A percentile compares a stretch with the other conserved stretches of the same genome.
Conservation (phyloP, 1,139 yeast genomes). For the Saccharomyces hybrid region DNA sequence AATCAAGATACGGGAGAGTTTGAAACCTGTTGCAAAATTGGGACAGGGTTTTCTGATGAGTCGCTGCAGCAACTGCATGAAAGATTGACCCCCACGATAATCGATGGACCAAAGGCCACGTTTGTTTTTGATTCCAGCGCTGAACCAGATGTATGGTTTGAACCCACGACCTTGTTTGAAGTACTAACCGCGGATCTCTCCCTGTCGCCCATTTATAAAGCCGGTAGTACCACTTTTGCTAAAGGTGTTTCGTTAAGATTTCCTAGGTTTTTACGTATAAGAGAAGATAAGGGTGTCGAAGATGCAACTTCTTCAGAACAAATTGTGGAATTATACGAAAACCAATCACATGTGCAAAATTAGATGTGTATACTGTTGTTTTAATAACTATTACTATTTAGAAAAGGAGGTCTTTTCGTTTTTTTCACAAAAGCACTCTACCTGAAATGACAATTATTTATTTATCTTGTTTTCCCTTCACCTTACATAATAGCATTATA, state of each 20-base stretch:
- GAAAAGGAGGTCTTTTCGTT: neutral
- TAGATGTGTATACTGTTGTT: neutral
- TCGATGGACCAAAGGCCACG: slow-evolving; percentile 59
- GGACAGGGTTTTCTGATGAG: slow-evolving; percentile 94
- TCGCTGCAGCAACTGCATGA: slow-evolving; percentile 54
- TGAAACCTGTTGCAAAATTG: slow-evolving; percentile 94
- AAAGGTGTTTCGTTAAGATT: slow-evolving; percentile 88
- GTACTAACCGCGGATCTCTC: slow-evolving; percentile 92
- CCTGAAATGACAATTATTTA: neutral
- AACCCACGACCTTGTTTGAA: slow-evolving; percentile 81
- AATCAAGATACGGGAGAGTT: slow-evolving; percentile 85
- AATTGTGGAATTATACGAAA: slow-evolving; percentile 80
- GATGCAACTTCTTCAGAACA: slow-evolving; percentile 89
- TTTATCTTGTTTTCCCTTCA: neutral
- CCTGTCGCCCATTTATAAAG: slow-evolving; percentile 85
- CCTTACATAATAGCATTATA: slow-evolving; percentile 45
- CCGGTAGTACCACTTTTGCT: slow-evolving; percentile 70
- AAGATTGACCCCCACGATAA: slow-evolving; percentile 61
- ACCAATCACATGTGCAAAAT: slow-evolving; percentile 45
- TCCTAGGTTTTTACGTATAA: slow-evolving; percentile 76
- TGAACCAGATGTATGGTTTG: slow-evolving; percentile 93
- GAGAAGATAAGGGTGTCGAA: slow-evolving; percentile 84
- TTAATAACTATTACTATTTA: neutral
- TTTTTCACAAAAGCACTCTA: neutral
- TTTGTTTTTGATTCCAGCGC: slow-evolving; percentile 66